Evolutionary conservation across 352 stramenopile genomes (phyloP).

Genomic region (Globisporangium ultimum): DNA sequence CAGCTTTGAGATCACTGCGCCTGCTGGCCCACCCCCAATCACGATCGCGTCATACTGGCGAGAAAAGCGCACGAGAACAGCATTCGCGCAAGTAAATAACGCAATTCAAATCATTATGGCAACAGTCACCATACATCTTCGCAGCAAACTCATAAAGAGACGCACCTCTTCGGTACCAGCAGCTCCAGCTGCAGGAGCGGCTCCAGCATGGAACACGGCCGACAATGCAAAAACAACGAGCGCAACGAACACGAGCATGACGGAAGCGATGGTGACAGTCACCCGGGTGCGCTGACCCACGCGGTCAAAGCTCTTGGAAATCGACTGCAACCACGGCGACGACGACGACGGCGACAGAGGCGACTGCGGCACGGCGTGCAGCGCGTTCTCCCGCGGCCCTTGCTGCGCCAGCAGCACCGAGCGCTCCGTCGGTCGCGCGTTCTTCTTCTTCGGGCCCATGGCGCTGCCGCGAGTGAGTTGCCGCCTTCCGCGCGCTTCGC

Average conservation of each 20-base stretch:
- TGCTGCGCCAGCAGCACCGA: conserved; percentile 13
- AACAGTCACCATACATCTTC: background rate
- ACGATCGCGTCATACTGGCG: conserved; percentile 60
- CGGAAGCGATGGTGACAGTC: background rate
- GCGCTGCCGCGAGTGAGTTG: no score
- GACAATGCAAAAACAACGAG: background rate
- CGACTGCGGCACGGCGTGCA: background rate
- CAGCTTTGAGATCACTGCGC: conserved; percentile 47
- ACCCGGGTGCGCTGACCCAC: background rate
- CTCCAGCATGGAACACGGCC: background rate
- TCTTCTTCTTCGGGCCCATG: background rate
- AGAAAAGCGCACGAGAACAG: background rate
- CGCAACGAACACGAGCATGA: background rate
- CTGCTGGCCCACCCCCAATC: conserved; percentile 55
- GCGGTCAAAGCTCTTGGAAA: background rate
- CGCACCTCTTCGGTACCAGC: background rate
- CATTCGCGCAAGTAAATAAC: background rate
- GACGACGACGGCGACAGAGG: background rate
- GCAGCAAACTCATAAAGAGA: background rate
- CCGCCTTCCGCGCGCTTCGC: background rate
- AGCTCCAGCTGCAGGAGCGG: background rate
- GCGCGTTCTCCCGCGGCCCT: background rate
- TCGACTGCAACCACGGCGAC: background rate
- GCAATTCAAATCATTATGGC: background rate
- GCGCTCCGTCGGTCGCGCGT: conserved; percentile 12